Evolutionary conservation across 2,329 filamentous ascomycete genomes (phyloP).

Genomic region (Tympanopsis confertula): DNA sequence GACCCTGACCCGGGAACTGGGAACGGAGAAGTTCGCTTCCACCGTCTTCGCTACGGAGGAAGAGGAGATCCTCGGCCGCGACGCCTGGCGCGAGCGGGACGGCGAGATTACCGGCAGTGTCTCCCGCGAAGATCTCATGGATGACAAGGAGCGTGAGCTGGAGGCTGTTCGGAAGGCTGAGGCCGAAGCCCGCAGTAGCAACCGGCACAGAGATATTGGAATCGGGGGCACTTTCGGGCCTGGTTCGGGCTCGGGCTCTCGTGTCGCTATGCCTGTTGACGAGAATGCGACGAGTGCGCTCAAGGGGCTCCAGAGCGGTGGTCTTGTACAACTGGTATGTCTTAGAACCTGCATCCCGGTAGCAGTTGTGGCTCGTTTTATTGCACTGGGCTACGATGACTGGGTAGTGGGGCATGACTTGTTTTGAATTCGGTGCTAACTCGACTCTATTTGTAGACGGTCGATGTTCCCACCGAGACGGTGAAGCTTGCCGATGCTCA

Average conservation of each 20-base stretch:
- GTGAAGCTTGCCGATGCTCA: constrained; percentile 35
- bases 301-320: constrained; percentile 22
- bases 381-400: too few relatives aligned
- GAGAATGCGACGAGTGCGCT: constrained; percentile 40
- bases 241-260: constrained; percentile 23
- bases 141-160: constrained; percentile 45
- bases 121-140: constrained; percentile 38
- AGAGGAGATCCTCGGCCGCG: constrained; percentile 38
- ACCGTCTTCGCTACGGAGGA: constrained; percentile 47
- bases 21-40: constrained; percentile 45
- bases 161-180: constrained; percentile 46
- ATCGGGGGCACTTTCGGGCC: constrained; percentile 21
- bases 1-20: constrained; percentile 46
- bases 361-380: constrained; percentile 31
- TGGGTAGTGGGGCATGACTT: too few relatives aligned
- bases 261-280: constrained; percentile 36
- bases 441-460: constrained; percentile 15
- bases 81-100: constrained; percentile 40
- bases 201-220: constrained; percentile 31
- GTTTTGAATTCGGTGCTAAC: constrained; percentile 4
- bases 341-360: too few relatives aligned
- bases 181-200: constrained; percentile 41
- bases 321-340: constrained; percentile 29
- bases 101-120: constrained; percentile 21
- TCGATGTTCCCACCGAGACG: constrained; percentile 38